A percentile compares a stretch with the other conserved stretches of the same genome.
These are phyloP conservation scores for Phytophthora macrochlamydospora DNA, from an alignment of 352 stramenopile species.

Conservation along the genomic window DNA sequence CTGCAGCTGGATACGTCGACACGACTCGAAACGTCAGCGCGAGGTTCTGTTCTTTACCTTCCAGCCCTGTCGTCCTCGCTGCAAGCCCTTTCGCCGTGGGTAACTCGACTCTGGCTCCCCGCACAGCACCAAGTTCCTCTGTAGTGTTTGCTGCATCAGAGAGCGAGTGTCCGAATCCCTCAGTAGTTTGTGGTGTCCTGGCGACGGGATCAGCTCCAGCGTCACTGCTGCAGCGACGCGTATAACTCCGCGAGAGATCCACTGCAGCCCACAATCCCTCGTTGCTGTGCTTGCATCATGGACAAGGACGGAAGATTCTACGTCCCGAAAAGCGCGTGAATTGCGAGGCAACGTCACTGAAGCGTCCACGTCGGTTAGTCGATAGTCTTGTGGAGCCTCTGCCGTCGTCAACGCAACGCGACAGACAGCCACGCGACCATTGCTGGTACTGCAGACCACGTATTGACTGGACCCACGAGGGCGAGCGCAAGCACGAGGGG, in stretches of 20 bases:
- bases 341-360: constrained; percentile 37
- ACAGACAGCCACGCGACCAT: constrained; percentile 38
- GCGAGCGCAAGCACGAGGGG: constrained; percentile 32
- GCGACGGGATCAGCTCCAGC: constrained; percentile 38
- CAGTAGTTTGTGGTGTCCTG: constrained; percentile 19
- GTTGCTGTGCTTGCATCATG: neutral
- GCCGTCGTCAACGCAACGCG: constrained; percentile 40
- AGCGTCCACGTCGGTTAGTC: constrained; percentile 14
- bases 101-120: constrained; percentile 44
- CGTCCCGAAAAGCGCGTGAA: constrained; percentile 20
- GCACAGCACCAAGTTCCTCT: constrained; percentile 55
- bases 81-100: constrained; percentile 35
- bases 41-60: constrained; percentile 2
- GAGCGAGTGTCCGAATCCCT: constrained; percentile 43
- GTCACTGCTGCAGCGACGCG: constrained; percentile 53
- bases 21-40: constrained; percentile 46
- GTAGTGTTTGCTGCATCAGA: constrained; percentile 60
- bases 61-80: constrained; percentile 16
- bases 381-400: neutral
- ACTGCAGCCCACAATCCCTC: constrained; percentile 25
- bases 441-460: constrained; percentile 31
- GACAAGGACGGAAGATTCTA: constrained; percentile 31
- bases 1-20: constrained; percentile 48
- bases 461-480: constrained; percentile 43
- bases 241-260: constrained; percentile 53